phyloP scores from a whole-genome alignment of 1,284 basidiomycete species.

The Sporisorium iseilematis-ciliati region DNA sequence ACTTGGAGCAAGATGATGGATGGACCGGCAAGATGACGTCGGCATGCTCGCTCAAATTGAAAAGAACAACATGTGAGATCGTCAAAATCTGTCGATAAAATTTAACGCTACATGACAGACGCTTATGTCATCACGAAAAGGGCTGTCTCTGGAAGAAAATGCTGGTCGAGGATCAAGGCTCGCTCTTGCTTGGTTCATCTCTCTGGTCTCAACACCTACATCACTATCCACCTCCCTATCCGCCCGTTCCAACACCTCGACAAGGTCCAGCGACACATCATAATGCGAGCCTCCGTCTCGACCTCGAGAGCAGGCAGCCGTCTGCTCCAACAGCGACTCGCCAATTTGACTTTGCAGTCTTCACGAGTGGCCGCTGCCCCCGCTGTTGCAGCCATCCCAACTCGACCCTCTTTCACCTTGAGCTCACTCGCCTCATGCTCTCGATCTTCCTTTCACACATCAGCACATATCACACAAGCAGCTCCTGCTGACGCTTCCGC shows the following conservation, averaged over 20 bases:
- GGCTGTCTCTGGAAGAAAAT: conserved; percentile 13
- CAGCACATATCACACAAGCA: conserved; percentile 24
- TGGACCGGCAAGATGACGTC: no score
- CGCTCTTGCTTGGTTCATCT: background rate
- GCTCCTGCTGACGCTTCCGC: conserved; percentile 16
- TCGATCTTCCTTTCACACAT: conserved; percentile 31
- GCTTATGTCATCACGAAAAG: conserved; percentile 23
- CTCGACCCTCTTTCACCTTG: conserved; percentile 8
- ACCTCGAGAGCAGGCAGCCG: conserved; percentile 33
- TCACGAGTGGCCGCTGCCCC: conserved; percentile 16
- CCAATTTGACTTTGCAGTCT: conserved; percentile 24
- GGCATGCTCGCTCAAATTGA: no score
- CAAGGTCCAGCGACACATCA: background rate
- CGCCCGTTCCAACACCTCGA: background rate
- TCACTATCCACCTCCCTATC: background rate
- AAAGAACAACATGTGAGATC: background rate
- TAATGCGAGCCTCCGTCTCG: conserved; percentile 31
- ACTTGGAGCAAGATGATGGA: no score
- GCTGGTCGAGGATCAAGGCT: background rate
- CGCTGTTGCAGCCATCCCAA: conserved; percentile 8
- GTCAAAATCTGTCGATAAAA: background rate
- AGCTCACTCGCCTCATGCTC: conserved; percentile 9
- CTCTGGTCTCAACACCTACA: background rate
- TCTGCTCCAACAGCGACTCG: conserved; percentile 41
- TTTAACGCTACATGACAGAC: conserved; percentile 11